A percentile compares a stretch with the other conserved stretches of the same genome.
Conservation (phyloP, 2,329 filamentous ascomycete genomes). For the Pseudonectria foliicola region DNA sequence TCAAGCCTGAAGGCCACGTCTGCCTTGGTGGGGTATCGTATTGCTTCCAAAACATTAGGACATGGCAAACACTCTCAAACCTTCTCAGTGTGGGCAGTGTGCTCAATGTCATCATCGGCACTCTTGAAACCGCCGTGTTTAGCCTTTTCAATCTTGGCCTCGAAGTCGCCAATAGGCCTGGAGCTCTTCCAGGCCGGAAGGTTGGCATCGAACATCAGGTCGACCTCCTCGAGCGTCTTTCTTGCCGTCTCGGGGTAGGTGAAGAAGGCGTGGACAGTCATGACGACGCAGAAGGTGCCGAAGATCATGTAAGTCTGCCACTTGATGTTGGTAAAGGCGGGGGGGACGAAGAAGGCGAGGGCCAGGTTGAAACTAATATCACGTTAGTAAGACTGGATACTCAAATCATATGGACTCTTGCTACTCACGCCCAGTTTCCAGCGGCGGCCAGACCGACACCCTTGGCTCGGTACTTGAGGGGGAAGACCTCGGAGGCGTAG, state of each 20-base stretch:
- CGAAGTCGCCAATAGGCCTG: constrained; percentile 8
- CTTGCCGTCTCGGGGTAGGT: constrained; percentile 47
- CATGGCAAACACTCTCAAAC: constrained; percentile 1
- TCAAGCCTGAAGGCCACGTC: too few relatives aligned
- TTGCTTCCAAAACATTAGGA: too few relatives aligned
- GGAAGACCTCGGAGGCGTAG: constrained; percentile 53
- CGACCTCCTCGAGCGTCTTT: constrained; percentile 19
- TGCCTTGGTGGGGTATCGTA: too few relatives aligned
- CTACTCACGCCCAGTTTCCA: constrained; percentile 29
- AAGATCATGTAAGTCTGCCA: constrained; percentile 45
- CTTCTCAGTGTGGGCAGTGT: constrained; percentile 13
- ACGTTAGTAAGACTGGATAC: too few relatives aligned
- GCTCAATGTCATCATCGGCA: constrained; percentile 5
- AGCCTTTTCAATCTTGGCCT: constrained; percentile 13
- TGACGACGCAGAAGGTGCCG: constrained; percentile 35
- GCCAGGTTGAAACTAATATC: constrained; percentile 32
- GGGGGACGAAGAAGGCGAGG: constrained; percentile 32
- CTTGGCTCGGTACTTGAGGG: constrained; percentile 42
- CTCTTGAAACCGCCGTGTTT: constrained; percentile 14
- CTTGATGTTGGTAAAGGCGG: constrained; percentile 32
- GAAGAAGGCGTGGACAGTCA: constrained; percentile 40
- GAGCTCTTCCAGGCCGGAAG: constrained; percentile 17
- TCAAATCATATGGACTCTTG: too few relatives aligned
- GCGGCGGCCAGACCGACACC: constrained; percentile 46
- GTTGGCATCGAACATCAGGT: constrained; percentile 14